Base-by-base conservation (phyloP, 345 rosid genomes). In the Hibiscus syriacus region DNA sequence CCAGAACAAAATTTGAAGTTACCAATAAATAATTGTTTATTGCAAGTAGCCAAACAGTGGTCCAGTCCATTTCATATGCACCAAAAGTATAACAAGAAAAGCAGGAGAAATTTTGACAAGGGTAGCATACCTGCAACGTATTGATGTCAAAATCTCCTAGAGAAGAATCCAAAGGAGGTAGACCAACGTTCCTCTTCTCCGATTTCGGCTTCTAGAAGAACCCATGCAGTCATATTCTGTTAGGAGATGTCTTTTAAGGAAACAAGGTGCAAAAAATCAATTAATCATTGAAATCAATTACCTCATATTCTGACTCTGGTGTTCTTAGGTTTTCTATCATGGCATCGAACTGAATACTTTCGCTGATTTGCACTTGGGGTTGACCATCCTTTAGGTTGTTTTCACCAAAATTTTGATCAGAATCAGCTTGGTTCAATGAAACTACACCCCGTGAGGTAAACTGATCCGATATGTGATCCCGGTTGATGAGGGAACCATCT, bases 81-180 rank as follows among this genome's bases (percentile, higher is more conserved):
- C 43, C 55, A 64, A 45, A 64, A 64, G n/a, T n/a, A 62, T 43
- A 11, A 19, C 48, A 52, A 52, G 23, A 30, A 32, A 57, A 50
- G 71, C 36, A 59, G 17, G 39, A n/a, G 32, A 52, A 38, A 1
- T 2, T 6, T 36, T 49, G 48, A 53, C 45, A 65, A 11, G 60
- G 63, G 72, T 38, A 67, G 22, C 59, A 55, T 80, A 92, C 98
- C 98, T 92, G 98, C 88, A 92, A 80, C 70, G 83, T 77, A 67
- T 70, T 68, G 75, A 79, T 66, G 72, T 92, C 94, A 77, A 85
- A 69, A 23, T 83, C 96, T 70, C 71, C 78, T 71, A 81, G 53
- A 76, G 86, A 73, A 23, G 87, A 81, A 70, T 71, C 85, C 57
- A 79, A 64, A 43, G 82, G 82, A 71, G 94, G 90, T 56, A 83